Conservation (phyloP, 2,329 filamentous ascomycete genomes). For the Fusarium coffeatum region DNA sequence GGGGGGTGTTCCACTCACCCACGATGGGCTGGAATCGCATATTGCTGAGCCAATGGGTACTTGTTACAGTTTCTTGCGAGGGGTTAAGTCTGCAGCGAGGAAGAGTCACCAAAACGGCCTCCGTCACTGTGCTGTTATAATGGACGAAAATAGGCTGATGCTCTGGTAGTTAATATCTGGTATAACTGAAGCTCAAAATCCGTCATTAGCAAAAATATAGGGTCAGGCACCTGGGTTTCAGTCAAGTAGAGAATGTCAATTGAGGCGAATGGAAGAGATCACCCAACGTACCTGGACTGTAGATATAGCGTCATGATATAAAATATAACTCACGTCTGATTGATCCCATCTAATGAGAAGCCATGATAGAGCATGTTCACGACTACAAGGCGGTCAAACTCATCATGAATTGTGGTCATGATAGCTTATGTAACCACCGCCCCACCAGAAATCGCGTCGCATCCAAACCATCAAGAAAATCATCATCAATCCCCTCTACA, state of each 20-base stretch:
- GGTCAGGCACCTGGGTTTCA: background rate
- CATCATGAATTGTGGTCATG: constrained; percentile 27
- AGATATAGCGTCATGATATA: accelerated
- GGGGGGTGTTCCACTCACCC: too few relatives aligned
- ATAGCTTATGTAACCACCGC: constrained; percentile 33
- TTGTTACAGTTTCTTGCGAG: too few relatives aligned
- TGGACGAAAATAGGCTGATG: too few relatives aligned
- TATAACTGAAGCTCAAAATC: too few relatives aligned
- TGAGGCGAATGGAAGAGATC: accelerated
- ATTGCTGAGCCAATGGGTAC: too few relatives aligned
- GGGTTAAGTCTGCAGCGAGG: too few relatives aligned
- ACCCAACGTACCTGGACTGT: accelerated
- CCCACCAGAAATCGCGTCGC: constrained; percentile 38
- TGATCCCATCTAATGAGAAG: accelerated
- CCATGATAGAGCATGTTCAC: background rate
- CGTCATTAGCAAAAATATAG: background rate
- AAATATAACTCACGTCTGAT: accelerated
- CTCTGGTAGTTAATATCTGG: too few relatives aligned
- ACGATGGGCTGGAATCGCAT: too few relatives aligned
- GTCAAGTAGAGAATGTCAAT: background rate
- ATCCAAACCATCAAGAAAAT: constrained; percentile 1
- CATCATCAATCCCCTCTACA: constrained; percentile 2
- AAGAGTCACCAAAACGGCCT: too few relatives aligned
- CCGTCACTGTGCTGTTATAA: too few relatives aligned
- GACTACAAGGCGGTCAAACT: too few relatives aligned